A percentile compares a stretch with the other conserved stretches of the same genome.
phyloP scores from a whole-genome alignment of 495 filamentous ascomycete genomes.

The Xylaria nigripes region DNA sequence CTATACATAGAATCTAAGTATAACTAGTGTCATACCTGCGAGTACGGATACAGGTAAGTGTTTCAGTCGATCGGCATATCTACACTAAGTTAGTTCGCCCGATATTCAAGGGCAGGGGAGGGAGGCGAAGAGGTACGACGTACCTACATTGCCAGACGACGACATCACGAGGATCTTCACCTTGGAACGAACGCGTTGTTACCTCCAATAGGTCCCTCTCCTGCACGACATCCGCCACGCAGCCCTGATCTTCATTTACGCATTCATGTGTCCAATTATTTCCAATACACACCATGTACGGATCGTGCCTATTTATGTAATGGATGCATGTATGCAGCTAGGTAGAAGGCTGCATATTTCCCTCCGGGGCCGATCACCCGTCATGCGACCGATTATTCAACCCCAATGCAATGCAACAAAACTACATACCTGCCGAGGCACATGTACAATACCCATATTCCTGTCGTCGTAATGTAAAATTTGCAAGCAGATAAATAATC shows the following conservation, averaged over 20 bases:
- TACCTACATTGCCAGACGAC: neutral
- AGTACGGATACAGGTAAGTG: too few species aligned
- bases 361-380: neutral
- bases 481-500: neutral
- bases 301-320: too few species aligned
- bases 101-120: neutral
- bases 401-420: conserved; percentile 5
- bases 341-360: neutral
- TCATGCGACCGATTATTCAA: conserved; percentile 1
- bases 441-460: too few species aligned
- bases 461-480: too few species aligned
- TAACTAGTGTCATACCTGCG: neutral
- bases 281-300: neutral
- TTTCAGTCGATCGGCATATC: neutral
- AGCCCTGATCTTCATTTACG: neutral
- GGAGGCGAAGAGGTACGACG: neutral
- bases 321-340: neutral
- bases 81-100: too few species aligned
- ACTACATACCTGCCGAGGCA: too few species aligned
- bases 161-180: neutral
- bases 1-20: too few species aligned
- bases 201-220: conserved; percentile 5
- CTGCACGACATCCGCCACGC: conserved; percentile 11
- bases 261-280: neutral
- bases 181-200: neutral